Percentiles rank a stretch among this genome's conserved stretches.
Evolutionary conservation across 2,329 filamentous ascomycete species (phyloP).

Genomic region (Colletotrichum caudatum): DNA sequence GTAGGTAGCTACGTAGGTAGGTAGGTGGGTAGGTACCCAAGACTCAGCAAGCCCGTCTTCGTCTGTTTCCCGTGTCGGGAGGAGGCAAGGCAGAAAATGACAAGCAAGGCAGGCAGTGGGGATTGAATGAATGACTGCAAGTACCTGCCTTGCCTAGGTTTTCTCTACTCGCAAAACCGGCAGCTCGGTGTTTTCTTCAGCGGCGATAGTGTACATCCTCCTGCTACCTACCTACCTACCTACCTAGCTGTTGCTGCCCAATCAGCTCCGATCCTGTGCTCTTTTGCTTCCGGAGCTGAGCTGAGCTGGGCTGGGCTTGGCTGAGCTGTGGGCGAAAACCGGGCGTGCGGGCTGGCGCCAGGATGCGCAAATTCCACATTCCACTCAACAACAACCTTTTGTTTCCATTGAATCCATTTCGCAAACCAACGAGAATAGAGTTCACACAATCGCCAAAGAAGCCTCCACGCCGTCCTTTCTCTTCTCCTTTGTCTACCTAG

Average conservation of each 20-base stretch:
- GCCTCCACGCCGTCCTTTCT: neutral
- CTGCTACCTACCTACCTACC: neutral
- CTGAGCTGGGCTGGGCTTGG: too few relatives aligned
- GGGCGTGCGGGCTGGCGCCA: constrained; percentile 19
- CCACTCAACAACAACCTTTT: constrained; percentile 5
- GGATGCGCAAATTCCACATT: constrained; percentile 26
- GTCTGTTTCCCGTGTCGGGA: neutral
- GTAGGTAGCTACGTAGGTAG: too few relatives aligned
- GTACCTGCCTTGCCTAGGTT: too few relatives aligned
- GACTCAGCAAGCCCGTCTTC: neutral
- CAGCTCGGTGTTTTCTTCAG: constrained; percentile 12
- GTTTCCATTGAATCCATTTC: neutral
- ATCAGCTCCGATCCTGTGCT: neutral
- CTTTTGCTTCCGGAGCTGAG: too few relatives aligned
- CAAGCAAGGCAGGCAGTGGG: neutral
- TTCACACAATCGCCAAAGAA: neutral
- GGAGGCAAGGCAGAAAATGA: neutral
- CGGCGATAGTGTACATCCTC: neutral
- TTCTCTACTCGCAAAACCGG: constrained; percentile 14
- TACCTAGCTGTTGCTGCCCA: constrained; percentile 15
- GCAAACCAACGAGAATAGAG: neutral
- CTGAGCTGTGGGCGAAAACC: neutral
- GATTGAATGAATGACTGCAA: neutral
- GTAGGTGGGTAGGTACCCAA: too few relatives aligned
- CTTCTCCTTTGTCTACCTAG: neutral